A percentile compares a stretch with the other conserved stretches of the same genome.
These are phyloP conservation scores for Chloropicon primus DNA, from an alignment of 139 green algal species.

Conservation along the genomic window DNA sequence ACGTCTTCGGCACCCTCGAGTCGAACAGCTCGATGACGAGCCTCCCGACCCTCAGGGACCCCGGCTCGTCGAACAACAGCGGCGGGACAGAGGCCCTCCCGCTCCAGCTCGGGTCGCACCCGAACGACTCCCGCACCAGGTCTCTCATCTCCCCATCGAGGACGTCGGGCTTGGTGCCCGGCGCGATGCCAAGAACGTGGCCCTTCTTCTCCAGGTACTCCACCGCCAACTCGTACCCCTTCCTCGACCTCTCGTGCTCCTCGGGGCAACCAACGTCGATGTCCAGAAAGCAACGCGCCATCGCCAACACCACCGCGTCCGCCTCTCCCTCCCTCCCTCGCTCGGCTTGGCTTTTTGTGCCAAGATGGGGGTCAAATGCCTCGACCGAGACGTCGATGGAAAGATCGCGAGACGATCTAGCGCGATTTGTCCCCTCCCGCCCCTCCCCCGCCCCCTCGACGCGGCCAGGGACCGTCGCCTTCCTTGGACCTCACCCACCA, in stretches of 20 bases:
- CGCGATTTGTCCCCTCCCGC: too few relatives aligned
- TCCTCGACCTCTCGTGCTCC: not conserved
- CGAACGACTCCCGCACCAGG: not conserved
- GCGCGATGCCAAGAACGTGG: not conserved
- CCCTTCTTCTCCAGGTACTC: not conserved
- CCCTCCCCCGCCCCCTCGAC: too few relatives aligned
- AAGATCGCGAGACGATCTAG: too few relatives aligned
- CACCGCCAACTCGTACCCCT: not conserved
- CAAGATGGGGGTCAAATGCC: too few relatives aligned
- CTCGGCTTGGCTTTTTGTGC: too few relatives aligned
- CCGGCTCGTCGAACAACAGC: not conserved
- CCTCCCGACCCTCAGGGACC: slow-evolving; percentile 10
- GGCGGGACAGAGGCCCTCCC: too few relatives aligned
- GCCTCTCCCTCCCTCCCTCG: too few relatives aligned
- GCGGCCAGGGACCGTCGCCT: too few relatives aligned
- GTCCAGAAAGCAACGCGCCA: not conserved
- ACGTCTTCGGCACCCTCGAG: slow-evolving; percentile 33
- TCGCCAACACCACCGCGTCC: too few relatives aligned
- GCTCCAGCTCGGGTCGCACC: not conserved
- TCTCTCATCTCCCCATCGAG: not conserved
- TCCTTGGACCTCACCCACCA: too few relatives aligned
- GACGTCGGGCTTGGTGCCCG: not conserved
- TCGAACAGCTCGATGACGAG: slow-evolving; percentile 30
- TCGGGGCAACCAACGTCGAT: not conserved
- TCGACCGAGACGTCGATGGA: too few relatives aligned